Evolutionary conservation across 225 moss, liverwort and hornwort species (phyloP).

Genomic region (Sphagnum contortum): DNA sequence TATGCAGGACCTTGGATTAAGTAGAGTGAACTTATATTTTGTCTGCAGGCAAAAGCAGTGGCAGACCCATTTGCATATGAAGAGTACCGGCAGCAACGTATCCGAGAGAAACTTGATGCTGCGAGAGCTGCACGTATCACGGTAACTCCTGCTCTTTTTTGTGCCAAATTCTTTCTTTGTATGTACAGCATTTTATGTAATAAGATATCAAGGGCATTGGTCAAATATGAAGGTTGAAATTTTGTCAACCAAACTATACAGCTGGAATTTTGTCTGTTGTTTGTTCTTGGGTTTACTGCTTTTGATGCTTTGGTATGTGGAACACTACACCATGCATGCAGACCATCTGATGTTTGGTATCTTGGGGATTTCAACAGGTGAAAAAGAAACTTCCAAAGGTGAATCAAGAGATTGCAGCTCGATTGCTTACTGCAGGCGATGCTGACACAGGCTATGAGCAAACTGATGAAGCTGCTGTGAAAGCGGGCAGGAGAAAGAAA

Average conservation of each 20-base stretch:
- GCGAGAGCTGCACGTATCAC: conserved; percentile 84
- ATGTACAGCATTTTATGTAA: background rate
- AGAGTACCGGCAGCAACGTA: conserved; percentile 64
- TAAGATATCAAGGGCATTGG: no score
- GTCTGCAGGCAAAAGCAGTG: conserved; percentile 61
- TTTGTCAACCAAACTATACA: no score
- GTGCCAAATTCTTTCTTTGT: background rate
- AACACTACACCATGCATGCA: no score
- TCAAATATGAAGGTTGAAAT: no score
- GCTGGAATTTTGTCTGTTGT: no score
- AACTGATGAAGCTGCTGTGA: conserved; percentile 16
- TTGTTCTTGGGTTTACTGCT: no score
- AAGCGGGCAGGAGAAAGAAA: conserved; percentile 39
- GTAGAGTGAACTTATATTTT: no score
- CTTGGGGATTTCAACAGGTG: conserved; percentile 15
- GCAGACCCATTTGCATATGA: conserved; percentile 93
- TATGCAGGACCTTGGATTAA: no score
- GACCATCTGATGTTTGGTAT: no score
- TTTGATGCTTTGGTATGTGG: no score
- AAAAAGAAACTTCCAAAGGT: conserved; percentile 96
- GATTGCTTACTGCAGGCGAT: conserved; percentile 52
- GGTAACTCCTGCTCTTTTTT: conserved; percentile 7
- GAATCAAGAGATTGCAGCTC: conserved; percentile 77
- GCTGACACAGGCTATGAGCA: conserved; percentile 31
- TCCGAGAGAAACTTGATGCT: conserved; percentile 80